Conservation (phyloP, 2,329 filamentous ascomycete genomes). For the Zopfia rhizophila region DNA sequence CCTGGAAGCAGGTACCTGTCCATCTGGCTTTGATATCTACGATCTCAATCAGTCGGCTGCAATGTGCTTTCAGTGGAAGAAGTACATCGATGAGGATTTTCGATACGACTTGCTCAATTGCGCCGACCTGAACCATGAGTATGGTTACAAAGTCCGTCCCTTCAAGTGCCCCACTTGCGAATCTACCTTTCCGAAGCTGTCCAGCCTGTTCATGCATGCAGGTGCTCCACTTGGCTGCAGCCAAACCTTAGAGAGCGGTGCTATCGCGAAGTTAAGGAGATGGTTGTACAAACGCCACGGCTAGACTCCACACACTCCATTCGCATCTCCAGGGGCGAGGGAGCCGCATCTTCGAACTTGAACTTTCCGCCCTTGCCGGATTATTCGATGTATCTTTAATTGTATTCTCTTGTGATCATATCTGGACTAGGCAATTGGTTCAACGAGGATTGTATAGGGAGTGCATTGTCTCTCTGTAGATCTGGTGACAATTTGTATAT, state of each 20-base stretch:
- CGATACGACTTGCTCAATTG: slow-evolving; percentile 20
- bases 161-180: slow-evolving; percentile 20
- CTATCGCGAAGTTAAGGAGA: slow-evolving; percentile 1
- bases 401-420: too few relatives aligned
- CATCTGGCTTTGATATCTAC: slow-evolving; percentile 22
- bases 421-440: too few relatives aligned
- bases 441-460: too few relatives aligned
- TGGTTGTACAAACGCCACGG: slow-evolving; percentile 2
- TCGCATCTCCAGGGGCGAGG: too few relatives aligned
- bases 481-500: too few relatives aligned
- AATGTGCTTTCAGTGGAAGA: slow-evolving; percentile 27
- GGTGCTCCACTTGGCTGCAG: slow-evolving; percentile 9
- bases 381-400: too few relatives aligned
- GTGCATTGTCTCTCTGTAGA: too few relatives aligned
- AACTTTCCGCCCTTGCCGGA: too few relatives aligned
- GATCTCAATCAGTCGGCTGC: slow-evolving; percentile 30
- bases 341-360: too few relatives aligned
- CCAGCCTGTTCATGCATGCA: slow-evolving; percentile 16
- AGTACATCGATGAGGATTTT: slow-evolving; percentile 30
- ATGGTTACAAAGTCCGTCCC: neutral
- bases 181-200: slow-evolving; percentile 3
- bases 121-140: slow-evolving; percentile 3
- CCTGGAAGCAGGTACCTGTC: slow-evolving; percentile 28
- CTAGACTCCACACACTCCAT: too few relatives aligned
- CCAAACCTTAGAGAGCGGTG: slow-evolving; percentile 1